Evolutionary conservation across 2,329 filamentous ascomycete species (phyloP).

Genomic region (Raffaelea arxii): DNA sequence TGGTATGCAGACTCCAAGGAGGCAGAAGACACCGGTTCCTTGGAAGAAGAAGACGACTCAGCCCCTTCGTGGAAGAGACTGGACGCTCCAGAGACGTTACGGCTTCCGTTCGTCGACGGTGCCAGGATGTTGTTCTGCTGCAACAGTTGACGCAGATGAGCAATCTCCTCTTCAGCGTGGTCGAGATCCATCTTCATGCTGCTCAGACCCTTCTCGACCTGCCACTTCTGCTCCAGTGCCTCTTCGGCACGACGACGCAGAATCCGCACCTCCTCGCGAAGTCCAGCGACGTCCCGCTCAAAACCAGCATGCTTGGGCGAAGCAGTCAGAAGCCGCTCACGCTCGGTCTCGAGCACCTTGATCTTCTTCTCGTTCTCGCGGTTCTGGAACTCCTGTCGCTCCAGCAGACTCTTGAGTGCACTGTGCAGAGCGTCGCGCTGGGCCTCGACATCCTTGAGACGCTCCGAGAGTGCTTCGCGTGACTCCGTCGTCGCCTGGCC

Average conservation of each 20-base stretch:
- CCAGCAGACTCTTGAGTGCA: constrained; percentile 74
- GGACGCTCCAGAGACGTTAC: constrained; percentile 19
- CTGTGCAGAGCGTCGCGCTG: constrained; percentile 88
- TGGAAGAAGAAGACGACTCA: neutral
- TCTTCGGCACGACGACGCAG: constrained; percentile 84
- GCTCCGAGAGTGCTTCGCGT: constrained; percentile 62
- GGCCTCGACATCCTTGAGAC: constrained; percentile 84
- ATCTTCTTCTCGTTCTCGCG: constrained; percentile 77
- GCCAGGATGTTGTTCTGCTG: constrained; percentile 74
- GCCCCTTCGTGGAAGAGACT: constrained; percentile 19
- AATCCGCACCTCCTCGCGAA: constrained; percentile 76
- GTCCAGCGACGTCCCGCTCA: constrained; percentile 67
- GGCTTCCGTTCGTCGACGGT: constrained; percentile 46
- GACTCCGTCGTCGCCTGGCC: constrained; percentile 37
- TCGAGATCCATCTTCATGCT: constrained; percentile 83
- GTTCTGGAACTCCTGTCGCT: constrained; percentile 77
- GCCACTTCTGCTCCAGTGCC: constrained; percentile 86
- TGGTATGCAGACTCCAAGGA: constrained; percentile 66
- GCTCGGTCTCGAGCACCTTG: constrained; percentile 64
- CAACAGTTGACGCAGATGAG: constrained; percentile 68
- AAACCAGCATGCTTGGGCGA: constrained; percentile 71
- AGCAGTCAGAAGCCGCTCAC: constrained; percentile 59
- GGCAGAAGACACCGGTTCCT: constrained; percentile 50
- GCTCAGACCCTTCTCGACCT: constrained; percentile 23
- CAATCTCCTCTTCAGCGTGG: constrained; percentile 85